Evolutionary conservation across 331 rosid genomes (phyloP).

Genomic region (Telfairia occidentalis): DNA sequence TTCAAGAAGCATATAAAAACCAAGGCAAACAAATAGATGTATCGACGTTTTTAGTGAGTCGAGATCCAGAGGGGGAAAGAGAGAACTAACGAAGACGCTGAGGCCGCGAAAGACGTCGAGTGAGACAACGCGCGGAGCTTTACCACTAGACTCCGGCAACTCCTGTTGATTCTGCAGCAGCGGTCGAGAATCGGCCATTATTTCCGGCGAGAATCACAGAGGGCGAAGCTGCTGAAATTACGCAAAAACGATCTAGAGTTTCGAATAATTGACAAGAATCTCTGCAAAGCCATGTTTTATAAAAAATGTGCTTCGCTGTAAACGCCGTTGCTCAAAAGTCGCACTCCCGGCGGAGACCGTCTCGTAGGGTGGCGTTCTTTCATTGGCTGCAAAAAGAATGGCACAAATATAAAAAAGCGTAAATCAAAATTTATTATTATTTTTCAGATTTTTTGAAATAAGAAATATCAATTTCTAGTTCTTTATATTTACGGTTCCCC

Average conservation of each 20-base stretch:
- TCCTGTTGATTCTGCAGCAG: constrained; percentile 14
- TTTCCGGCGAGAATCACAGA: constrained; percentile 10
- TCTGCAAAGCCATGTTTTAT: background rate
- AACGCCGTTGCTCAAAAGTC: background rate
- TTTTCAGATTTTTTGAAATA: background rate
- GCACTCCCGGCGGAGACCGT: too few relatives aligned
- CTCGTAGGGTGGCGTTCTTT: background rate
- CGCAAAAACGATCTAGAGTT: background rate
- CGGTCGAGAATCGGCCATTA: constrained; percentile 45
- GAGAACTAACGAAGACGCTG: constrained; percentile 58
- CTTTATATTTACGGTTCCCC: too few relatives aligned
- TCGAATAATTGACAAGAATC: background rate
- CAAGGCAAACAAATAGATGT: background rate
- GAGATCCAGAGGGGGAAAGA: background rate
- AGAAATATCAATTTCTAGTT: background rate
- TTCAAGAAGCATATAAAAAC: constrained; percentile 9
- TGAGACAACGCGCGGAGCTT: constrained; percentile 51
- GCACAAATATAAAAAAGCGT: background rate
- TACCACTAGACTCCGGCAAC: constrained; percentile 10
- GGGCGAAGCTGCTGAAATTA: background rate
- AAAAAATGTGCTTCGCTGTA: background rate
- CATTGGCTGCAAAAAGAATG: constrained; percentile 1
- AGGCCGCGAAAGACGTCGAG: constrained; percentile 92
- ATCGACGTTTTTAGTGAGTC: background rate
- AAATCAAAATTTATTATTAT: background rate